phyloP scores from a whole-genome alignment of 768 basidiomycete species.

The Lentinula sp. region DNA sequence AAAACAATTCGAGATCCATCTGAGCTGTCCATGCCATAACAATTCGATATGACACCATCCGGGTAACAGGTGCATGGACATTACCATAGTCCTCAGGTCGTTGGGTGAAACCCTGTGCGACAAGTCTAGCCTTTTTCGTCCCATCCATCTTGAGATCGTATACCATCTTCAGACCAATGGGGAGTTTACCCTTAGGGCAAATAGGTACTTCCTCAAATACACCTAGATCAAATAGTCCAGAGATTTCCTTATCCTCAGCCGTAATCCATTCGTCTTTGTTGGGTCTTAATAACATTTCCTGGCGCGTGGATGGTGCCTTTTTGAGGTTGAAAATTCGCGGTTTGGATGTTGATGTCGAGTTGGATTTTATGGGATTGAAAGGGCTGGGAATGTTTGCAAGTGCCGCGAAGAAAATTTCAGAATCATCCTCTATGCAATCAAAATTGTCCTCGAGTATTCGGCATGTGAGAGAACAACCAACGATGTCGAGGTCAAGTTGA shows the following conservation, averaged over 20 bases:
- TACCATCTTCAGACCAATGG: background rate
- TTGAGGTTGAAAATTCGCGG: background rate
- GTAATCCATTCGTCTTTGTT: background rate
- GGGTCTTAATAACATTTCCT: background rate
- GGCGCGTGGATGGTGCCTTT: background rate
- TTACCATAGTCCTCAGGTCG: background rate
- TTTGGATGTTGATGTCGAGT: background rate
- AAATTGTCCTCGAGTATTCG: too few species aligned
- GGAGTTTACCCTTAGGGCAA: background rate
- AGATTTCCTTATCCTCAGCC: background rate
- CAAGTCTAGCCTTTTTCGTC: background rate
- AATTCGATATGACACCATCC: background rate
- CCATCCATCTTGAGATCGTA: background rate
- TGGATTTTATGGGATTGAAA: too few species aligned
- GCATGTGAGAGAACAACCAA: too few species aligned
- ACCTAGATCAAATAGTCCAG: background rate
- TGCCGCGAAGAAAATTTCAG: too few species aligned
- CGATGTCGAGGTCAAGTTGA: too few species aligned
- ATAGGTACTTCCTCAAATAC: background rate
- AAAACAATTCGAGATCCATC: too few species aligned
- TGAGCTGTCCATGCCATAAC: background rate
- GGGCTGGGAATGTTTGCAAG: too few species aligned
- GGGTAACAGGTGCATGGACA: background rate
- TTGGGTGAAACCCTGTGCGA: constrained; percentile 1
- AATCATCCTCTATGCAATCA: background rate